Base-by-base conservation (phyloP, 805 yeast genomes). In the Wickerhamomyces alni region DNA sequence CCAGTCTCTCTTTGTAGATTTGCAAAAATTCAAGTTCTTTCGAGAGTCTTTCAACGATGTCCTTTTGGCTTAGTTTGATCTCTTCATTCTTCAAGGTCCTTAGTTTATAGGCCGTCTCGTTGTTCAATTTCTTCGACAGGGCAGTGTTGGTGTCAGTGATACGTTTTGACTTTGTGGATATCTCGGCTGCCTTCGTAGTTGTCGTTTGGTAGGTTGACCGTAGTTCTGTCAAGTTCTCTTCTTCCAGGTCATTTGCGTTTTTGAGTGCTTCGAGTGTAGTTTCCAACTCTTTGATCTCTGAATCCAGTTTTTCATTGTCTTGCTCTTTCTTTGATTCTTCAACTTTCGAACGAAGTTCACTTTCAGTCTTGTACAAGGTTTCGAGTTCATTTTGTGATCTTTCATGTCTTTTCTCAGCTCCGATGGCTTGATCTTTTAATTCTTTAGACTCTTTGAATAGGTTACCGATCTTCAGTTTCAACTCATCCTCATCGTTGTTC, bases 101-200 rank as follows among this genome's bases (percentile, higher is more conserved):
- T 25, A 67, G 50, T 24, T 54, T 53, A 21, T 50, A 43, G 28
- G 65, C 67, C 15, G 31, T 28, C 5, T 62, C 56, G 2, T 70
- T 74, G 2, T 57, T 52, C 5, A 63, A 43, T 24, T 61, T 60
- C 9, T 46, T 45, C 17, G 54, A 46, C 18, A 71, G 38, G 9
- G 33, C 30, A 2, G 59, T 62, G 17, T 51, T 51, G 4, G 41
- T 35, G 4, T 46, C 42, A 29, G 59, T 58, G n/a, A 59, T 30
- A 0, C 45, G 30, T 17, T 55, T 53, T 4, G 63, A 29, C 7
- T 30, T 24, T 4, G 54, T 49, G 1, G 76, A 64, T 34, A 57
- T 43, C 29, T 68, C 72, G 1, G 76, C 76, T 4, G 80, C 79
- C n/a, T 45, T 38, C 1, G 75, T 61, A 0, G 80, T 74, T 8